A percentile compares a stretch with the other conserved stretches of the same genome.
These are phyloP conservation scores for Trichoderma hamatum DNA, from an alignment of 2,329 filamentous ascomycete species.

Conservation along the genomic window DNA sequence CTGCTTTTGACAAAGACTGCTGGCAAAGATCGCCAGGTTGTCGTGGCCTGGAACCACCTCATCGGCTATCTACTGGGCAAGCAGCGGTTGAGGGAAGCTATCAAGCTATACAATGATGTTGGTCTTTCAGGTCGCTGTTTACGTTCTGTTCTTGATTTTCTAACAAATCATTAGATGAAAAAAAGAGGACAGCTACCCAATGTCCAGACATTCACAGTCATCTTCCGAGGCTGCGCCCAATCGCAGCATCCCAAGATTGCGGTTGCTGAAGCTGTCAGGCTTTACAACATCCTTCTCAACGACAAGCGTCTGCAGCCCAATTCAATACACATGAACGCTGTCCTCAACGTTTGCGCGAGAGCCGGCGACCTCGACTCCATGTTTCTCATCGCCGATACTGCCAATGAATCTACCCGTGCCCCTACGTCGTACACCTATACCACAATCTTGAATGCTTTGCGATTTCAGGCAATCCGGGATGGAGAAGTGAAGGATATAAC, in stretches of 20 bases:
- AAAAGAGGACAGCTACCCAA: slow-evolving; percentile 83
- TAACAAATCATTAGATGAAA: slow-evolving; percentile 71
- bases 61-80: slow-evolving; percentile 71
- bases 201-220: slow-evolving; percentile 78
- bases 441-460: slow-evolving; percentile 78
- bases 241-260: slow-evolving; percentile 61
- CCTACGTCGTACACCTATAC: slow-evolving; percentile 76
- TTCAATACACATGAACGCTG: slow-evolving; percentile 84
- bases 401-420: slow-evolving; percentile 65
- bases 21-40: slow-evolving; percentile 65
- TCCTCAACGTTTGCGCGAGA: slow-evolving; percentile 78
- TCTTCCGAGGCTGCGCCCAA: slow-evolving; percentile 74
- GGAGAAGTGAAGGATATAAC: slow-evolving; percentile 33
- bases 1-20: slow-evolving; percentile 67
- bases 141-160: background rate
- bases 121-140: background rate
- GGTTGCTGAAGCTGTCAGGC: slow-evolving; percentile 68
- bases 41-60: slow-evolving; percentile 86
- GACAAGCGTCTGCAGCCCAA: slow-evolving; percentile 68
- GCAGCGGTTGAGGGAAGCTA: slow-evolving; percentile 62
- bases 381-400: slow-evolving; percentile 73
- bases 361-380: slow-evolving; percentile 77
- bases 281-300: slow-evolving; percentile 76
- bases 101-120: slow-evolving; percentile 89
- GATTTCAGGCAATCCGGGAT: slow-evolving; percentile 40